Percentiles rank a stretch among this genome's conserved stretches.
Evolutionary conservation across 495 filamentous ascomycete genomes (phyloP).

Genomic region (Hypomontagnella monticulosa): DNA sequence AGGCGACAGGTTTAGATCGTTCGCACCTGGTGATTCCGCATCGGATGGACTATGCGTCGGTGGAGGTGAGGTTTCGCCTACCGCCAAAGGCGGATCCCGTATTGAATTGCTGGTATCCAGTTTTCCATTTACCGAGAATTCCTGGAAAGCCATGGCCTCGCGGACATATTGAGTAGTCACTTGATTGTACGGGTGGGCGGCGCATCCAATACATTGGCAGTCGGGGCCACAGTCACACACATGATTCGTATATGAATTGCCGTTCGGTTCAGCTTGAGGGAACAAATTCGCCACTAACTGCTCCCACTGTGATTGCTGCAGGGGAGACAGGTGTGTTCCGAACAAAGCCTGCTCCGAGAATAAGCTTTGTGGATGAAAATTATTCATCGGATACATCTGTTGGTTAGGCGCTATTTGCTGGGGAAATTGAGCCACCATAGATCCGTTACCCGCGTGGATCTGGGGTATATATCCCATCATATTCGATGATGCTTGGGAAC

Average conservation of each 20-base stretch:
- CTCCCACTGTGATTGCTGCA: conserved; percentile 54
- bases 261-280: conserved; percentile 21
- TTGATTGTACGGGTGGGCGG: conserved; percentile 76
- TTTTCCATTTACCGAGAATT: conserved; percentile 19
- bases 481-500: conserved; percentile 11
- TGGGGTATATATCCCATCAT: conserved; percentile 27
- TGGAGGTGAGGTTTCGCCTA: conserved; percentile 36
- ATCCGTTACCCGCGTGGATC: conserved; percentile 5
- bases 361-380: conserved; percentile 31
- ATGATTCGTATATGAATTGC: conserved; percentile 50
- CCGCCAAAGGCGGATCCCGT: conserved; percentile 21
- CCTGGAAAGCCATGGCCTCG: conserved; percentile 41
- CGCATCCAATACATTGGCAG: conserved; percentile 75
- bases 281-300: conserved; percentile 40
- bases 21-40: conserved; percentile 51
- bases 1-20: conserved; percentile 54
- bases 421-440: conserved; percentile 18
- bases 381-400: conserved; percentile 24
- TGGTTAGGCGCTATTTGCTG: conserved; percentile 9
- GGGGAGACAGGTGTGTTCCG: conserved; percentile 52
- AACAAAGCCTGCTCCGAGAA: conserved; percentile 50
- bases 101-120: conserved; percentile 16
- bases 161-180: conserved; percentile 72
- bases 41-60: conserved; percentile 51
- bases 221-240: conserved; percentile 71